These are phyloP conservation scores for Oxyria digyna DNA, from an alignment of 148 eudicot species.

Conservation along the genomic window DNA sequence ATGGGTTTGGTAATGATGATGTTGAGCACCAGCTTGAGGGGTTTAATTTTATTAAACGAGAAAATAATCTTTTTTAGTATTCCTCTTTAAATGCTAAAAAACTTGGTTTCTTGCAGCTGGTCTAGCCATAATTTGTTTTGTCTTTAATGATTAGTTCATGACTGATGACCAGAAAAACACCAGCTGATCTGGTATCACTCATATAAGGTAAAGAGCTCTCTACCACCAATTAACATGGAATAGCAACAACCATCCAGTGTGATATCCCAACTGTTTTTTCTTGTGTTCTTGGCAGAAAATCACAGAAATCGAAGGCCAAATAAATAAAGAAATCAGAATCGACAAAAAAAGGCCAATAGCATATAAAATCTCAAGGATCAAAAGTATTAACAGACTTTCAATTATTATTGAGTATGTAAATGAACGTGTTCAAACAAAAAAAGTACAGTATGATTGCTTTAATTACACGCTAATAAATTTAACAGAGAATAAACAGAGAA, in stretches of 20 bases:
- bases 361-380: no score
- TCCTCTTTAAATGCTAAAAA: no score
- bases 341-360: no score
- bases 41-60: background rate
- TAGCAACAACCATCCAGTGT: slow-evolving; percentile 1
- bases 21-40: background rate
- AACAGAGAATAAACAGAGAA: background rate
- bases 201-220: background rate
- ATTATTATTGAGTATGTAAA: no score
- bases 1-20: background rate
- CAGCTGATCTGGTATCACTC: background rate
- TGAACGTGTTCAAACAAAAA: background rate
- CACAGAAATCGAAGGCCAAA: no score
- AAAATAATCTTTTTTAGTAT: background rate
- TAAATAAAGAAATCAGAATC: no score
- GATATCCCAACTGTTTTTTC: background rate
- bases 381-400: no score
- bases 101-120: background rate
- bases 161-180: background rate
- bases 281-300: no score
- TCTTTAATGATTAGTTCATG: background rate
- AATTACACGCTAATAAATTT: slow-evolving; percentile 3
- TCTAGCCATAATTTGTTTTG: background rate
- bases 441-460: background rate
- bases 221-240: no score